Base-by-base conservation (phyloP, 2,329 filamentous ascomycete species). In the Microdochium bolleyi region DNA sequence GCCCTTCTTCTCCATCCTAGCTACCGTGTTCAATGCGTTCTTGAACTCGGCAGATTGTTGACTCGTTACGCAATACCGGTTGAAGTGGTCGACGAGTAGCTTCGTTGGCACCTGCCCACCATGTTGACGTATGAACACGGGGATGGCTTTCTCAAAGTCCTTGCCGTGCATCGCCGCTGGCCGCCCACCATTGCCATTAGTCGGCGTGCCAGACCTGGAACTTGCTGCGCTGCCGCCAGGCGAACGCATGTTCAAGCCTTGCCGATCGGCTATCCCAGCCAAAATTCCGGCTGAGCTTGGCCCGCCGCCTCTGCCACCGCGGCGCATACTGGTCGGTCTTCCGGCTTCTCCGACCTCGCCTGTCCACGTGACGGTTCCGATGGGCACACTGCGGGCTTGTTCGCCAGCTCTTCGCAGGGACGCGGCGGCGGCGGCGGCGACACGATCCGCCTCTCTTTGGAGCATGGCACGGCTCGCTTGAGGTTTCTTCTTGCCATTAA, bases 361-460 rank as follows among this genome's bases (percentile, higher is more conserved):
- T 0, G 92, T 97, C 92, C 92, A 97, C 1, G 92, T 96, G 9
- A 94, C 89, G 0, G 88, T 90, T 8, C 92, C 92, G 30, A 90
- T 85, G 0, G 89, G 89, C 1, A 92, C 75, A 9, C 75, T 78
- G 11, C 83, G 79, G 2, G 92, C 90, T 27, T 85, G 78, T 62
- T 92, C 82, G 44, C 82, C 84, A 10, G 90, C 85, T 54, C 82
- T 82, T 27, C 84, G 82, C 2, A 97, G 80, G 57, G 89, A 86
- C 22, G 80, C 80, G 1, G 89, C 89, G 1, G 92, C 92, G 62
- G 88, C 76, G 0, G 85, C 82, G 2, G 91, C 92, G 2, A 95
- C 83, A 37, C 83, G 81, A 61, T 87, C 85, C 0, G 92, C 92
- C 69, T 96, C 91, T 10, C 84, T 81, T 59, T 89, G 85, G 49